Evolutionary conservation across 2,329 filamentous ascomycete genomes (phyloP).

Genomic region (Fusarium torreyae): DNA sequence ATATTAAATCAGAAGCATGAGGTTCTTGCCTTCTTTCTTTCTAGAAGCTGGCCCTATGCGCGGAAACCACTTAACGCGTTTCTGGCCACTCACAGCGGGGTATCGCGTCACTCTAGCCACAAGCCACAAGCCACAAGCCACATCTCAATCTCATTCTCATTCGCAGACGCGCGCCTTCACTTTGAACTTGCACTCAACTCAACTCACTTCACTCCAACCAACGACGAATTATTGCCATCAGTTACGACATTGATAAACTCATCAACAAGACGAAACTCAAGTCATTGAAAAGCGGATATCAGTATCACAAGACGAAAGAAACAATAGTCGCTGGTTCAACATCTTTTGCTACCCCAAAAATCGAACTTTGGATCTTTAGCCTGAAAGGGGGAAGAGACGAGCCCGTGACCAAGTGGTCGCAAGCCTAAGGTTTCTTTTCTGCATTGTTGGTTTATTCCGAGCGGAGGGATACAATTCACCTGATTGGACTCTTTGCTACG

Average conservation of each 20-base stretch:
- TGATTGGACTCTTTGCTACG: background rate
- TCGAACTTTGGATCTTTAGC: background rate
- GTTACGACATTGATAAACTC: background rate
- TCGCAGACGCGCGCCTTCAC: slow-evolving; percentile 42
- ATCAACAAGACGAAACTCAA: background rate
- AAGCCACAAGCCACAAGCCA: slow-evolving; percentile 31
- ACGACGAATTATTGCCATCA: slow-evolving; percentile 14
- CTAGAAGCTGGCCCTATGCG: slow-evolving; percentile 11
- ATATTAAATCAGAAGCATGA: background rate
- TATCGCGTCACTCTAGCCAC: slow-evolving; percentile 40
- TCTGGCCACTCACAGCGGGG: slow-evolving; percentile 46
- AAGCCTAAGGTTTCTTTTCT: background rate
- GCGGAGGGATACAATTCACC: background rate
- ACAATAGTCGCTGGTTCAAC: background rate
- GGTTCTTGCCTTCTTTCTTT: background rate
- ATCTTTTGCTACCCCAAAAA: background rate
- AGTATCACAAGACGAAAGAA: background rate
- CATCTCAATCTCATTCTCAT: background rate
- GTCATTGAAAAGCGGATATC: background rate
- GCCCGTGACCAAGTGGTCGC: slow-evolving; percentile 38
- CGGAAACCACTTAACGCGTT: slow-evolving; percentile 51
- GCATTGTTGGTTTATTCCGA: background rate
- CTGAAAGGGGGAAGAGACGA: slow-evolving; percentile 25
- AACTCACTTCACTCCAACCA: slow-evolving; percentile 22
- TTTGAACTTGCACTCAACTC: slow-evolving; percentile 35